These are phyloP conservation scores for Pistacia atlantica DNA, from an alignment of 345 rosid species.

Conservation along the genomic window DNA sequence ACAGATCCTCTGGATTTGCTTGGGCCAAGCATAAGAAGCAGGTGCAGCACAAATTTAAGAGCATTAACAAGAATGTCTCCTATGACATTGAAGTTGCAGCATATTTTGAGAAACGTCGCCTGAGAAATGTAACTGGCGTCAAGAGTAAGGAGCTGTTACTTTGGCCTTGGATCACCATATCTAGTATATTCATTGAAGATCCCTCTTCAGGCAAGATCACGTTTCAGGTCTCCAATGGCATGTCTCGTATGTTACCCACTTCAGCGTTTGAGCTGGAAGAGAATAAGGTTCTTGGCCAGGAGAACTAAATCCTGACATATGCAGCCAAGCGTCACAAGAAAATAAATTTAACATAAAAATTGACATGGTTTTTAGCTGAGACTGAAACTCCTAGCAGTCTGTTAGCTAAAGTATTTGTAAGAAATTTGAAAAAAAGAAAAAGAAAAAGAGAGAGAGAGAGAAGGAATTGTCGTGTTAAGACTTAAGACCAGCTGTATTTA, in stretches of 20 bases:
- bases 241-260: conserved; percentile 26
- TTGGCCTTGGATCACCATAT: conserved; percentile 31
- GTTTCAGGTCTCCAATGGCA: conserved; percentile 23
- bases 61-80: conserved; percentile 24
- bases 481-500: not conserved
- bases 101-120: conserved; percentile 26
- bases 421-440: not conserved
- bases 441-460: too few species aligned
- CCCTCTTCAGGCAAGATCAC: conserved; percentile 26
- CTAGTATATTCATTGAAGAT: conserved; percentile 23
- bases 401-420: not conserved
- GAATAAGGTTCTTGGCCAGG: not conserved
- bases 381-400: not conserved
- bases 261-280: conserved; percentile 38
- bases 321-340: not conserved
- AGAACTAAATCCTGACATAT: not conserved
- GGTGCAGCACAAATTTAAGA: conserved; percentile 30
- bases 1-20: conserved; percentile 31
- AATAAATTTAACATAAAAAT: not conserved
- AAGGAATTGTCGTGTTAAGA: not conserved
- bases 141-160: conserved; percentile 36
- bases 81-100: conserved; percentile 35
- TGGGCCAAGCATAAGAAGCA: conserved; percentile 35
- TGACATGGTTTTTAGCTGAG: not conserved
- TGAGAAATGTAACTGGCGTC: conserved; percentile 30